Base-by-base conservation (phyloP, 2,329 filamentous ascomycete species). In the Volutella citrinella region DNA sequence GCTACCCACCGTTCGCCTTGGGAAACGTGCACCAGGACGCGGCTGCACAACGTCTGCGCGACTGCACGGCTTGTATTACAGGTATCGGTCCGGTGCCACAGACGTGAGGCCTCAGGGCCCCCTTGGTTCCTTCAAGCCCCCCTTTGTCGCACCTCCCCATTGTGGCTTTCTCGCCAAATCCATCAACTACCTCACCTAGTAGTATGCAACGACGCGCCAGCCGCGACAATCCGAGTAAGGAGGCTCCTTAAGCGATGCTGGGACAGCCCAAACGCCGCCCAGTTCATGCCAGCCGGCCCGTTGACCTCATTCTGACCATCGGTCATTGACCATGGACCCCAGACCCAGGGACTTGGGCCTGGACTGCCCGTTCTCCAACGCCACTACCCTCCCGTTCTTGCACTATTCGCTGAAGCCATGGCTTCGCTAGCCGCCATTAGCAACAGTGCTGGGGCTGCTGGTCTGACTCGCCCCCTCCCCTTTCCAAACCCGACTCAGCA, bases 281-380 rank as follows among this genome's bases (percentile, higher is more conserved):
- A n/a, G n/a, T n/a, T n/a, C n/a, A n/a, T n/a, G n/a, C n/a, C n/a
- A n/a, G n/a, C n/a, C n/a, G n/a, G n/a, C n/a, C n/a, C n/a, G n/a
- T n/a, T n/a, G n/a, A n/a, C n/a, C n/a, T n/a, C n/a, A n/a, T n/a
- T n/a, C n/a, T n/a, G n/a, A n/a, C n/a, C n/a, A 38, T 28, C 34
- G 20, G 12, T 22, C 8, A 40, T 44, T 43, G 40, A 42, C 29
- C 27, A 40, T 35, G 29, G 27, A 21, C 38, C 35, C 35, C 31
- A 38, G 39, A 42, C 40, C 46, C 44, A 53, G 36, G 44, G 38
- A 47, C 40, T 39, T 37, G 48, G 50, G 48, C 48, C 50, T 53
- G 42, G 50, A 52, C 42, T 52, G 50, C 14, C 40, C 36, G 34
- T 45, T 10, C 39, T 24, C n/a, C n/a, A n/a, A 40, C 50, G 50